Conservation (phyloP, 192 early-diverging fungal genomes). For the Coemansia sp. region DNA sequence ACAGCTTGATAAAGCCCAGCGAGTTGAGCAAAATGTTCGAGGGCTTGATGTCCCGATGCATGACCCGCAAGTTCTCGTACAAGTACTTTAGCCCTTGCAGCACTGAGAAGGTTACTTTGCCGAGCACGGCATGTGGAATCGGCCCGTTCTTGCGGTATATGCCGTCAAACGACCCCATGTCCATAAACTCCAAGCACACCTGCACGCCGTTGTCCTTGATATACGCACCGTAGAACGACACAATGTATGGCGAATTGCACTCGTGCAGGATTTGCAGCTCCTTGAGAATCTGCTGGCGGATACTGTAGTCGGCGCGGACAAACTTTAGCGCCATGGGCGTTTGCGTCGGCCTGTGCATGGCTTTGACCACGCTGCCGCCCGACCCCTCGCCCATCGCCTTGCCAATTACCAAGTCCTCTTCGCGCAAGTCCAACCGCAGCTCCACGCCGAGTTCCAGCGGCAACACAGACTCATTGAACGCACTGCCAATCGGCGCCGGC, state of each 20-base stretch:
- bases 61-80: constrained; percentile 84
- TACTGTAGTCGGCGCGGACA: constrained; percentile 63
- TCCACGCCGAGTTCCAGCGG: constrained; percentile 70
- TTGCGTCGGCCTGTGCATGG: constrained; percentile 81
- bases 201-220: constrained; percentile 78
- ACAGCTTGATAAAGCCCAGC: constrained; percentile 74
- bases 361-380: constrained; percentile 86
- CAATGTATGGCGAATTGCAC: constrained; percentile 92
- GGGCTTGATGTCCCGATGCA: constrained; percentile 94
- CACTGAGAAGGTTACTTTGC: constrained; percentile 76
- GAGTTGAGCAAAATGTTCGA: constrained; percentile 84
- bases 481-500: constrained; percentile 13
- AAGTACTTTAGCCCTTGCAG: constrained; percentile 80
- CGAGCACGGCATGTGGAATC: constrained; percentile 84
- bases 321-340: constrained; percentile 92
- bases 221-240: constrained; percentile 96
- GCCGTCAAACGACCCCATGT: constrained; percentile 85
- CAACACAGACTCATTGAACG: constrained; percentile 24
- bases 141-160: constrained; percentile 92
- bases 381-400: constrained; percentile 89
- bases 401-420: constrained; percentile 77
- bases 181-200: constrained; percentile 99
- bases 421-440: constrained; percentile 69
- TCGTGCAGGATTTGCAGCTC: constrained; percentile 96
- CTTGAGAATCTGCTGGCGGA: constrained; percentile 86